Evolutionary conservation across 192 early-diverging fungal genomes (phyloP), one percentile per base, ranked within the genome.

Genomic region (Podila epigama): DNA sequence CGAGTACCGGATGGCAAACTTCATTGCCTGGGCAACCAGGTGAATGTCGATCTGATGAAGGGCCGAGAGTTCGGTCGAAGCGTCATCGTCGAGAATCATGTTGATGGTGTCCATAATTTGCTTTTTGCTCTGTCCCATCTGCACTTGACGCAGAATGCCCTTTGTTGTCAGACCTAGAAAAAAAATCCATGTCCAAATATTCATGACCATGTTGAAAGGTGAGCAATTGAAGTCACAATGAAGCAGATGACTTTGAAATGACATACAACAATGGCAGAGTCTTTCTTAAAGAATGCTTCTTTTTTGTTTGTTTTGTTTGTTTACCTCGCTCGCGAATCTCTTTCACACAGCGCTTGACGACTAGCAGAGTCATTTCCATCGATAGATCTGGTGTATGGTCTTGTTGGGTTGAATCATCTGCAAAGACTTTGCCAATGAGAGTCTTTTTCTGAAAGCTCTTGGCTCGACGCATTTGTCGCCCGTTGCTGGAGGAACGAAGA

Each of bases 261-360:
- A 22, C 7, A 18, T 22, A 44, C 5, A 11, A 1, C 44, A 48
- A 48, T 1, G 25, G 18, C 6, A 6, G 37, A 39, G 7, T 9
- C n/a, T 20, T 4, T 28, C 8, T 15, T 20, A n/a, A 60, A 27
- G 27, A 59, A 27, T 34, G 16, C 31, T 4, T 22, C 8, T 9
- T n/a, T 20, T 8, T 32, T 9, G n/a, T 6, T 2, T 1, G 12
- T 12, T 9, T 16, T 22, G 12, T n/a, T 18, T 3, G 60, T 40
- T 48, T 68, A 50, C 73, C 73, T 77, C 73, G 20, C 40, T 77
- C 73, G 52, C 73, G 73, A 22, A 77, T 77, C 31, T 77, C 73
- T 58, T 77, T 77, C 33, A 68, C 53, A 51, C 73, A 77, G 16
- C 73, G 73, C 40, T 68, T 77, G 6, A 68, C 66, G 15, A 77